A percentile compares a stretch with the other conserved stretches of the same genome.
phyloP scores from a whole-genome alignment of 768 basidiomycete genomes.

The Tulasnella sp. region DNA sequence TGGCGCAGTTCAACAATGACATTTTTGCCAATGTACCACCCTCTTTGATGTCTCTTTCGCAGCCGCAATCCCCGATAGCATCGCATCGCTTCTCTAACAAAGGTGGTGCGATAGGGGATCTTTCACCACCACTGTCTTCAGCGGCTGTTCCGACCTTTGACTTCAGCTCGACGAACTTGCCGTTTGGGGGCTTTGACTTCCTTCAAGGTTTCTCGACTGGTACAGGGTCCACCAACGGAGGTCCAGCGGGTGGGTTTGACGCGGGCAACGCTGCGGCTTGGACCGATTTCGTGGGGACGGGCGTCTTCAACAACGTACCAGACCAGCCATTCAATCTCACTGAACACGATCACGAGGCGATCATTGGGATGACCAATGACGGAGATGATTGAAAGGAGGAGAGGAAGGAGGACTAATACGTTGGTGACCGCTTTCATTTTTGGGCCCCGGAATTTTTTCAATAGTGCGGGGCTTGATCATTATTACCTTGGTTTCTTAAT shows the following conservation, averaged over 20 bases:
- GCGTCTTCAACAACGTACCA: constrained; percentile 35
- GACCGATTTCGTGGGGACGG: constrained; percentile 56
- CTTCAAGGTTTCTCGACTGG: constrained; percentile 67
- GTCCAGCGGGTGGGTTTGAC: constrained; percentile 13
- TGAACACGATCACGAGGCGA: constrained; percentile 11
- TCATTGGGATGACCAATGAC: not conserved
- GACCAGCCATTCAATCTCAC: constrained; percentile 37
- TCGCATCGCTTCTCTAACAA: not conserved
- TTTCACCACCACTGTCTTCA: not conserved
- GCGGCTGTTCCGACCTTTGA: constrained; percentile 51
- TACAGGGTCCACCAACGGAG: not conserved
- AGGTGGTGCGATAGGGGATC: not conserved
- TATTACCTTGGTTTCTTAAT: constrained; percentile 12
- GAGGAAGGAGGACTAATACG: not conserved
- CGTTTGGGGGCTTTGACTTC: constrained; percentile 82
- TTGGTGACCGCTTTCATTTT: not conserved
- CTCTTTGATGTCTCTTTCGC: not conserved
- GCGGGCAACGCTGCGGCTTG: constrained; percentile 41
- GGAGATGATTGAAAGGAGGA: constrained; percentile 2
- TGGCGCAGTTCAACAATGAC: constrained; percentile 17
- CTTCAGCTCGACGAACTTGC: constrained; percentile 56
- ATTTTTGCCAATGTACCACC: constrained; percentile 22
- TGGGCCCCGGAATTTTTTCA: not conserved
- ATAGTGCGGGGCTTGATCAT: not conserved
- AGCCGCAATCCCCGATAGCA: not conserved